Conservation (phyloP, 2,329 filamentous ascomycete genomes). For the Metarhizium anisopliae region DNA sequence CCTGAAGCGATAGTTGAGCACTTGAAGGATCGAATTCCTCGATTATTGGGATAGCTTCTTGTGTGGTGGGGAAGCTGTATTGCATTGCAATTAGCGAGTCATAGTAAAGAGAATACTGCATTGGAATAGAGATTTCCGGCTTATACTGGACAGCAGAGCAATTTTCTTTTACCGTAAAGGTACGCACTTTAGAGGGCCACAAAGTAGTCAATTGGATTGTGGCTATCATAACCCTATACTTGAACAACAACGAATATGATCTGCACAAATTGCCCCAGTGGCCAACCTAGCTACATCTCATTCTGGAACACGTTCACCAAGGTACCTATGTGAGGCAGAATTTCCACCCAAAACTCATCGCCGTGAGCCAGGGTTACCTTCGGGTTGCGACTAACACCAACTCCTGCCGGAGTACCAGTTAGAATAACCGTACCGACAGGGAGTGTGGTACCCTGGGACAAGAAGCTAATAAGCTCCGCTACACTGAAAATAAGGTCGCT, state of each 20-base stretch:
- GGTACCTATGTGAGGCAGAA: constrained; percentile 33
- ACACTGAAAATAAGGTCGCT: constrained; percentile 48
- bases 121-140: no score
- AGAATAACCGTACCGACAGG: constrained; percentile 32
- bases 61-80: neutral
- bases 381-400: constrained; percentile 28
- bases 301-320: constrained; percentile 22
- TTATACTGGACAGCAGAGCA: no score
- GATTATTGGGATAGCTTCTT: neutral
- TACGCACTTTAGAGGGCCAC: no score
- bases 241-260: neutral
- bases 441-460: constrained; percentile 34
- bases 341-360: constrained; percentile 34
- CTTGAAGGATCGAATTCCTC: neutral
- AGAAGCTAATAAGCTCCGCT: constrained; percentile 31
- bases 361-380: constrained; percentile 28
- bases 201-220: neutral
- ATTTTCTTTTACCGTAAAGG: no score
- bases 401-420: constrained; percentile 33
- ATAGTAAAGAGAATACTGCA: no score
- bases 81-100: neutral
- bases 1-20: neutral
- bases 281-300: neutral
- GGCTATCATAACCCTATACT: neutral
- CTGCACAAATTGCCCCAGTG: no score